Evolutionary conservation across 306 rosid genomes (phyloP).

Genomic region (Casuarina glauca): DNA sequence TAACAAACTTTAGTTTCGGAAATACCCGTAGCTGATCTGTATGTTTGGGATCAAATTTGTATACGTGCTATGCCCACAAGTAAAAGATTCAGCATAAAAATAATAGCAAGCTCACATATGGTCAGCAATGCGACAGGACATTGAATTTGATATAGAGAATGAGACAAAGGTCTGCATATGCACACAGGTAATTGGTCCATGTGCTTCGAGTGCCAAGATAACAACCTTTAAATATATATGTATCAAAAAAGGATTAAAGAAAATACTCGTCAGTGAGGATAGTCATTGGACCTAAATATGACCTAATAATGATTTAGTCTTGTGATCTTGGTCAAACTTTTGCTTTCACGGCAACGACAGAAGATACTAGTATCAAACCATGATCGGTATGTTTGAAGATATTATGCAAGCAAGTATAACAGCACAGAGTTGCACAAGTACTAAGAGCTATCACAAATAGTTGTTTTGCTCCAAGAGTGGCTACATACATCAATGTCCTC

Average conservation of each 20-base stretch:
- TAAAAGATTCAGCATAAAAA: neutral
- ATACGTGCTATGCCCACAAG: neutral
- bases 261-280: neutral
- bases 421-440: neutral
- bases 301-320: neutral
- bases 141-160: neutral
- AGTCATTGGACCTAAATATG: neutral
- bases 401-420: neutral
- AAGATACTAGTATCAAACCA: neutral
- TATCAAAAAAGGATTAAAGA: neutral
- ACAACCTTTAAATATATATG: too few species aligned
- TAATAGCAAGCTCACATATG: neutral
- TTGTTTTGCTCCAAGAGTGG: constrained; percentile 14
- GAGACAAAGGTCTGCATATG: neutral
- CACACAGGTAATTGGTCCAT: neutral
- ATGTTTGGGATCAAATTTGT: neutral
- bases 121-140: neutral
- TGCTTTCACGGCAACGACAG: neutral
- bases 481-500: constrained; percentile 83
- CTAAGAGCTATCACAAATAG: constrained; percentile 2
- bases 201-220: neutral
- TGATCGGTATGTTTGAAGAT: neutral
- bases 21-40: neutral
- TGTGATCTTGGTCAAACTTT: neutral
- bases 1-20: neutral